Evolutionary conservation across 202 grass and related monocot genomes (phyloP).

Genomic region (Bolboschoenoplectus hybrid): DNA sequence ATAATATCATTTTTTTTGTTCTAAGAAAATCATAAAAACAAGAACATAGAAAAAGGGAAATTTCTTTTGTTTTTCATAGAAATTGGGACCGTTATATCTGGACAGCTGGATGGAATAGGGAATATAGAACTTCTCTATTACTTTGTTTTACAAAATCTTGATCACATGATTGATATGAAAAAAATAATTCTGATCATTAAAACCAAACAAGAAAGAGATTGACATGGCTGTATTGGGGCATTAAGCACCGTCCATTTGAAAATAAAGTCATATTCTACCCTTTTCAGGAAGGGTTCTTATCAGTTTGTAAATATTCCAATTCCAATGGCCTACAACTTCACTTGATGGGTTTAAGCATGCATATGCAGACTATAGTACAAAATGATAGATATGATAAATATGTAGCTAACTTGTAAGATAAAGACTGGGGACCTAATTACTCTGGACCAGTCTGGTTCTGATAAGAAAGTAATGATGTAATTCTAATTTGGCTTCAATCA

Average conservation of each 20-base stretch:
- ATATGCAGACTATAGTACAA: constrained; percentile 31
- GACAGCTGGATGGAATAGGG: not conserved
- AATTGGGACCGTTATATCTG: not conserved
- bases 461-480: not conserved
- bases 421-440: constrained; percentile 24
- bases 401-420: constrained; percentile 37
- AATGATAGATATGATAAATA: constrained; percentile 31
- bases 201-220: constrained; percentile 11
- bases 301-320: constrained; percentile 26
- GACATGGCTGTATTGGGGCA: not conserved
- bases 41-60: not conserved
- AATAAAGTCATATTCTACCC: constrained; percentile 26
- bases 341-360: constrained; percentile 20
- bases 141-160: constrained; percentile 21
- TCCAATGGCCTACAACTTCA: not conserved
- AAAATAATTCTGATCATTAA: not conserved
- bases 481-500: not conserved
- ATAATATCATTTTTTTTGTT: not conserved
- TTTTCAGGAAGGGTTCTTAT: constrained; percentile 14
- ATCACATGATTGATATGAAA: constrained; percentile 20
- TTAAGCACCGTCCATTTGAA: constrained; percentile 30
- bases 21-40: constrained; percentile 4
- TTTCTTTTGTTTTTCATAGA: not conserved
- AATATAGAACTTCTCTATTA: constrained; percentile 22
- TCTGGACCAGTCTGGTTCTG: constrained; percentile 26